Conservation (phyloP, 1,139 yeast genomes). For the Protomyces lactucae-debilis region DNA sequence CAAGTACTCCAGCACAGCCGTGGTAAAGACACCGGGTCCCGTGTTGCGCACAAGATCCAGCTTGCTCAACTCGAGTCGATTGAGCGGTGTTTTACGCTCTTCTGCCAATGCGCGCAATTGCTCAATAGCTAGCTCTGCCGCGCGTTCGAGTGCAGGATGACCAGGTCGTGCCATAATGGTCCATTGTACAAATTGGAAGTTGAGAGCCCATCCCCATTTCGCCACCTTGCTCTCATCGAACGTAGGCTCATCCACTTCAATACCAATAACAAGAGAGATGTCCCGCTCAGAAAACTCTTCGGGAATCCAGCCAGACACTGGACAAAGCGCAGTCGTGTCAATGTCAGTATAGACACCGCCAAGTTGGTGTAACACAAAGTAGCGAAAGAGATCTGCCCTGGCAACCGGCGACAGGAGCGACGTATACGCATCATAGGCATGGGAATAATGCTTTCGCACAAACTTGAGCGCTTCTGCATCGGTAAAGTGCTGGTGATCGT, state of each 20-base stretch:
- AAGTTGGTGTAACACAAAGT: conserved; percentile 72
- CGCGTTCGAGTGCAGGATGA: conserved; percentile 79
- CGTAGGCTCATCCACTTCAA: conserved; percentile 20
- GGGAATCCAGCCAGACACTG: conserved; percentile 60
- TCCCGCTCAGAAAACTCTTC: conserved; percentile 32
- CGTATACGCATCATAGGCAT: conserved; percentile 85
- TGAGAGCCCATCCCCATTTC: conserved; percentile 59
- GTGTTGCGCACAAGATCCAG: conserved; percentile 94
- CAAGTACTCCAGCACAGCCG: conserved; percentile 69
- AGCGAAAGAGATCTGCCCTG: conserved; percentile 87
- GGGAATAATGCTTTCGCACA: conserved; percentile 39
- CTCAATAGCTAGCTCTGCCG: conserved; percentile 65
- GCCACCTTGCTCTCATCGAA: conserved; percentile 50
- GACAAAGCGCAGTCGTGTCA: conserved; percentile 65
- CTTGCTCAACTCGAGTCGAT: conserved; percentile 49
- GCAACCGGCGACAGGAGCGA: conserved; percentile 70
- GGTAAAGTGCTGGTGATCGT: conserved; percentile 6
- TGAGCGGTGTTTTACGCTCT: conserved; percentile 37
- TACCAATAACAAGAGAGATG: conserved; percentile 19
- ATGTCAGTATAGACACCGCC: conserved; percentile 93
- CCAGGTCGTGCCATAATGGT: conserved; percentile 77
- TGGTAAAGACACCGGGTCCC: conserved; percentile 94
- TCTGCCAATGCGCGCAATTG: conserved; percentile 33
- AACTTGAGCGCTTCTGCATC: conserved; percentile 3
- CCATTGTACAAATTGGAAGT: conserved; percentile 78